Conservation (phyloP, 768 basidiomycete genomes). For the Auricularia sp. region DNA sequence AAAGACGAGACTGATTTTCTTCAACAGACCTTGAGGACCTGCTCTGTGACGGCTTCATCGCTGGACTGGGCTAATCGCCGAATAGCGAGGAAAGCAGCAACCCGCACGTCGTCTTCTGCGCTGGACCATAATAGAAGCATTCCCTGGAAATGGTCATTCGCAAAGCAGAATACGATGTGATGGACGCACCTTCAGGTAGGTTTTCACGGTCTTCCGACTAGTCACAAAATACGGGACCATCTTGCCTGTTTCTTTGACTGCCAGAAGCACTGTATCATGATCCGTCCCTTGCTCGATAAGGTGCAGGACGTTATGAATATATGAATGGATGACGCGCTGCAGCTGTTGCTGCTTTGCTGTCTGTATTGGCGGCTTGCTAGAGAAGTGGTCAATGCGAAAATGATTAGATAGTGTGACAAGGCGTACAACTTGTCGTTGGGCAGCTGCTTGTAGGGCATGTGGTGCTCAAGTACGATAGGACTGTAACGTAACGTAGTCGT, state of each 20-base stretch:
- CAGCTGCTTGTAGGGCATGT: constrained; percentile 77
- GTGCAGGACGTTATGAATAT: constrained; percentile 79
- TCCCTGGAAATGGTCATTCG: constrained; percentile 25
- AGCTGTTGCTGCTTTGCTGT: constrained; percentile 72
- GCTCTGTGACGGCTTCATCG: constrained; percentile 73
- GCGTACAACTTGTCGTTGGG: constrained; percentile 79
- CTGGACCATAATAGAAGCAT: constrained; percentile 80
- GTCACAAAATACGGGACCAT: constrained; percentile 80
- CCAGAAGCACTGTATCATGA: constrained; percentile 51
- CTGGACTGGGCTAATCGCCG: constrained; percentile 65
- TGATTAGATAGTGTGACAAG: background rate
- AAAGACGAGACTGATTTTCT: constrained; percentile 1
- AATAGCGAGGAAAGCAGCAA: constrained; percentile 79
- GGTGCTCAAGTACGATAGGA: constrained; percentile 77
- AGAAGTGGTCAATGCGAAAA: constrained; percentile 2
- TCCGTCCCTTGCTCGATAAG: constrained; percentile 67
- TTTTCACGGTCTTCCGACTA: constrained; percentile 74
- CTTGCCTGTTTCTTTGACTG: constrained; percentile 77
- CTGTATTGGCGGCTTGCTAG: constrained; percentile 78
- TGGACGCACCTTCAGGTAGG: constrained; percentile 65
- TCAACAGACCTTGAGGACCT: constrained; percentile 66
- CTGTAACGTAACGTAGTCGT: constrained; percentile 82
- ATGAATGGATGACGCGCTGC: constrained; percentile 79
- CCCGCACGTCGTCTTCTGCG: constrained; percentile 68
- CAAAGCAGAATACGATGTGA: background rate